phyloP scores from a whole-genome alignment of 2,329 filamentous ascomycete species.

The Alternaria gaisen region DNA sequence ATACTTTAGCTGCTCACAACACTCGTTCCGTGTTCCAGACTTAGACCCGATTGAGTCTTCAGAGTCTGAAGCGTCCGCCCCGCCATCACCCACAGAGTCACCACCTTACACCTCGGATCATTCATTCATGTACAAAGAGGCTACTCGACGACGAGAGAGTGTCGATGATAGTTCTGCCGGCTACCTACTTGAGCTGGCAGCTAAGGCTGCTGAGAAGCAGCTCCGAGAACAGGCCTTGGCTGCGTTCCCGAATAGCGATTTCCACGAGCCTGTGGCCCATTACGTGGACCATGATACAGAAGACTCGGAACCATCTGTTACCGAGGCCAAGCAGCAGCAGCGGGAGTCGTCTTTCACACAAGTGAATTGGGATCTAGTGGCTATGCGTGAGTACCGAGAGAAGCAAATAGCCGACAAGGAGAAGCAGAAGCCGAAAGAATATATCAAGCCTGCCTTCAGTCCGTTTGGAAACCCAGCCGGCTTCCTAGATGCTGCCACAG shows the following conservation, averaged over 20 bases:
- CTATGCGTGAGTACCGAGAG: conserved; percentile 81
- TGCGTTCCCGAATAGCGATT: conserved; percentile 76
- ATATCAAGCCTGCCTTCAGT: conserved; percentile 29
- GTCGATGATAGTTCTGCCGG: conserved; percentile 79
- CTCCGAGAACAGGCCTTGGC: conserved; percentile 79
- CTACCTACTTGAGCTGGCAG: conserved; percentile 81
- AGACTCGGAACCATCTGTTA: conserved; percentile 41
- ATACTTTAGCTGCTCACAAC: conserved; percentile 52
- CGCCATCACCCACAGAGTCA: conserved; percentile 58
- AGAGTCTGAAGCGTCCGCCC: conserved; percentile 61
- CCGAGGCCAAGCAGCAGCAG: conserved; percentile 39
- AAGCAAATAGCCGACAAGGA: conserved; percentile 56
- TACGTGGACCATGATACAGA: conserved; percentile 70
- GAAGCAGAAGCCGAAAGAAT: conserved; percentile 30
- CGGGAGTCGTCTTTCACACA: conserved; percentile 72
- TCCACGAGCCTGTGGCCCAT: conserved; percentile 75
- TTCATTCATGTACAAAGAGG: conserved; percentile 60
- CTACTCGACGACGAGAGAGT: conserved; percentile 67
- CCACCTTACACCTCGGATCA: conserved; percentile 59
- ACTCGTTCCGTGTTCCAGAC: conserved; percentile 69
- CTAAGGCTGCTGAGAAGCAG: conserved; percentile 80
- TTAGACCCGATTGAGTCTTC: conserved; percentile 69
- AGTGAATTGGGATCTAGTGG: conserved; percentile 77
- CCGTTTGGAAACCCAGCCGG: conserved; percentile 53
- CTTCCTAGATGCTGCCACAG: conserved; percentile 33